These are phyloP conservation scores for Neonectria sp. DNA, from an alignment of 2,329 filamentous ascomycete species.

Conservation along the genomic window DNA sequence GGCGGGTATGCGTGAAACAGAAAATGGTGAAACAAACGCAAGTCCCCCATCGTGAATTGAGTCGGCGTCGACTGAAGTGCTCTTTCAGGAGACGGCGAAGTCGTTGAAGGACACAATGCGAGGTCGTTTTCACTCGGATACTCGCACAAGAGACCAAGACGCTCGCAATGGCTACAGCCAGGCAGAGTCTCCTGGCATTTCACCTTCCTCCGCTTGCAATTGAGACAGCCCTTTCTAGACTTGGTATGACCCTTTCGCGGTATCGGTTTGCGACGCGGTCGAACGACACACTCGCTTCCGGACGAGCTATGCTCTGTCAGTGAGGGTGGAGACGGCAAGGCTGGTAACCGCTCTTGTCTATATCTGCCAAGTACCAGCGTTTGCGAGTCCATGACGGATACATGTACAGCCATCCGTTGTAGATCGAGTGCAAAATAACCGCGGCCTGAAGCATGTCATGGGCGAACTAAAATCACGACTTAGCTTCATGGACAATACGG, in stretches of 20 bases:
- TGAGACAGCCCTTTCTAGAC: constrained; percentile 39
- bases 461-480: neutral
- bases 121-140: constrained; percentile 24
- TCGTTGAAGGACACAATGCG: constrained; percentile 1
- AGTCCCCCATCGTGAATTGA: constrained; percentile 58
- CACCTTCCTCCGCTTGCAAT: constrained; percentile 42
- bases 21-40: constrained; percentile 67
- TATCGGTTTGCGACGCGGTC: constrained; percentile 18
- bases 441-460: neutral
- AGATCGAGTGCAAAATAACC: neutral
- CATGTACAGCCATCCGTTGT: neutral
- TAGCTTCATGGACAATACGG: neutral
- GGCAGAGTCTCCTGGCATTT: constrained; percentile 41
- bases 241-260: constrained; percentile 37
- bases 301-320: constrained; percentile 1
- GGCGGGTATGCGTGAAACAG: constrained; percentile 58
- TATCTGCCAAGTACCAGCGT: neutral
- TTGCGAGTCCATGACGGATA: neutral
- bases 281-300: neutral
- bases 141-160: constrained; percentile 36
- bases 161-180: constrained; percentile 32
- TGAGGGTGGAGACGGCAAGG: constrained; percentile 10
- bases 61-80: constrained; percentile 27
- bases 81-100: constrained; percentile 2
- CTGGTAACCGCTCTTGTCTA: neutral